Conservation (phyloP, 805 yeast genomes). For the Millerago galiae region DNA sequence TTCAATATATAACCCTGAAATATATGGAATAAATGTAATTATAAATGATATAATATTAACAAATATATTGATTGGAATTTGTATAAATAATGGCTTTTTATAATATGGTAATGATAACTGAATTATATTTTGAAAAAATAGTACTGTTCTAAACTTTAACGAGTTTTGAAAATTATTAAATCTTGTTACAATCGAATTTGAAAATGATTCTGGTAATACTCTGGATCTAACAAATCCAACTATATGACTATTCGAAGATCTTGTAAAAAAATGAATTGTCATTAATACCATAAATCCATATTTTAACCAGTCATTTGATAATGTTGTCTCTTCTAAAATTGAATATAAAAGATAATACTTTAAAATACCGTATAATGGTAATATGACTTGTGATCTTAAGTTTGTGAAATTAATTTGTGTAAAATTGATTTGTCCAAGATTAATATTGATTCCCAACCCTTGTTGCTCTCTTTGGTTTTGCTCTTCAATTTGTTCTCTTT, state of each 20-base stretch:
- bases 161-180: neutral
- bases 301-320: neutral
- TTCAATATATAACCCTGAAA: neutral
- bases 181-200: neutral
- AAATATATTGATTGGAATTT: neutral
- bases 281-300: neutral
- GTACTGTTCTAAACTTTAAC: neutral
- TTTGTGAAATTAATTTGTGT: neutral
- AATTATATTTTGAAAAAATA: neutral
- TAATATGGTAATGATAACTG: neutral
- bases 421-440: neutral
- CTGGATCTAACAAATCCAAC: neutral
- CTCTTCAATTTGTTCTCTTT: too few species aligned
- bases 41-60: neutral
- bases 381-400: neutral
- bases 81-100: neutral
- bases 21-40: neutral
- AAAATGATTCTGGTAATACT: neutral
- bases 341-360: neutral
- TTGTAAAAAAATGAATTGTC: constrained; percentile 1
- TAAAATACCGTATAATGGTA: neutral
- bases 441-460: neutral
- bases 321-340: neutral
- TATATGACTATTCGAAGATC: constrained; percentile 1
- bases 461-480: neutral